phyloP scores from a whole-genome alignment of 192 early-diverging fungal genomes.

The Rhizophagus clarus region DNA sequence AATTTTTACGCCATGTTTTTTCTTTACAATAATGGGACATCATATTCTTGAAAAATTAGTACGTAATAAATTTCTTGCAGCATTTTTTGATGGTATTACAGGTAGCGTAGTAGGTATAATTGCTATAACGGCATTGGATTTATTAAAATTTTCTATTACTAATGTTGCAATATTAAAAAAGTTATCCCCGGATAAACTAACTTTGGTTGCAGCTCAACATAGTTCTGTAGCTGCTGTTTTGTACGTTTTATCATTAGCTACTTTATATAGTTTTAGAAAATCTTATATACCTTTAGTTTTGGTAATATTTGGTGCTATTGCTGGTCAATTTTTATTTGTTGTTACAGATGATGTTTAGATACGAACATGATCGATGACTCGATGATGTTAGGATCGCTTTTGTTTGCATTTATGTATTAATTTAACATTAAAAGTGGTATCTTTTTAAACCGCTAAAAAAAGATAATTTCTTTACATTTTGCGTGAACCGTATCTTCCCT shows the following conservation, averaged over 20 bases:
- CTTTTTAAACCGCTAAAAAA: no score
- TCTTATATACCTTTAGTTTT: slow-evolving; percentile 4
- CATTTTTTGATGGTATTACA: slow-evolving; percentile 38
- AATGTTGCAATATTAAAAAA: neutral
- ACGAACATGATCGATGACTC: no score
- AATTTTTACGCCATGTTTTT: slow-evolving; percentile 36
- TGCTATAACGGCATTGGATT: slow-evolving; percentile 25
- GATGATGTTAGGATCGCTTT: no score
- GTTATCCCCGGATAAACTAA: neutral
- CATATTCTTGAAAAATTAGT: slow-evolving; percentile 26
- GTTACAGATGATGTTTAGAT: no score
- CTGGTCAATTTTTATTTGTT: slow-evolving; percentile 33
- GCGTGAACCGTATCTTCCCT: no score
- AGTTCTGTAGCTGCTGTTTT: slow-evolving; percentile 19
- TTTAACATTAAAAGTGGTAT: no score
- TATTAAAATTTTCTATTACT: slow-evolving; percentile 20
- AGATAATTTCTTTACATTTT: no score
- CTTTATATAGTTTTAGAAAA: slow-evolving; percentile 18
- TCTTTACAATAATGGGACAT: slow-evolving; percentile 35
- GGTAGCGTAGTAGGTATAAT: slow-evolving; percentile 34
- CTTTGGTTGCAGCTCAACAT: neutral
- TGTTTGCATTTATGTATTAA: no score
- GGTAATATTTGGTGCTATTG: slow-evolving; percentile 27
- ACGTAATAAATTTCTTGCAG: slow-evolving; percentile 31
- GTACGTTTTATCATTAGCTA: slow-evolving; percentile 22